phyloP scores from a whole-genome alignment of 2,329 filamentous ascomycete species.

The Ophiostoma angusticollis region DNA sequence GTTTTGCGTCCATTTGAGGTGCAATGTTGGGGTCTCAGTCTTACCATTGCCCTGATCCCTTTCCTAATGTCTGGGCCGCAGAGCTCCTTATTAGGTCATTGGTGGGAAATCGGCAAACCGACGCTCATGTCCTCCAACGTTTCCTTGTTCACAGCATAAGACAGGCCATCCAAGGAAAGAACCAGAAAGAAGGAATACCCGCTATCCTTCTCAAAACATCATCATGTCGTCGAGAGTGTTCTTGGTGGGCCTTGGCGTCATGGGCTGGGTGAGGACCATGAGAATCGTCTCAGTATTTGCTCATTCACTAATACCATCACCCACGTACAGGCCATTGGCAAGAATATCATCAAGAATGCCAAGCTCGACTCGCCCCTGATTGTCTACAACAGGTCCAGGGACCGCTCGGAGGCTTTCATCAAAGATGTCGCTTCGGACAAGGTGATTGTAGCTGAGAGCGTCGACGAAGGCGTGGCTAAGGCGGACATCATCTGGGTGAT shows the following conservation, averaged over 20 bases:
- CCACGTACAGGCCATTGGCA: slow-evolving; percentile 57
- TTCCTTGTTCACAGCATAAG: no score
- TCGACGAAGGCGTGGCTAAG: slow-evolving; percentile 51
- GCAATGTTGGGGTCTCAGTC: no score
- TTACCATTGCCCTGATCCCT: no score
- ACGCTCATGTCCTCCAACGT: no score
- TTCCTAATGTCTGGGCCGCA: no score
- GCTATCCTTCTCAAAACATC: no score
- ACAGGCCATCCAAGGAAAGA: no score
- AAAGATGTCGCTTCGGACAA: slow-evolving; percentile 47
- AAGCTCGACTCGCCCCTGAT: slow-evolving; percentile 57
- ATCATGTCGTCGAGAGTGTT: slow-evolving; percentile 49
- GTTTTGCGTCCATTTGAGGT: no score
- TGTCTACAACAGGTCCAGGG: slow-evolving; percentile 65
- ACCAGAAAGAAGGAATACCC: not conserved
- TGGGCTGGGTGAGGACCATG: slow-evolving; percentile 68
- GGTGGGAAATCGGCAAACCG: no score
- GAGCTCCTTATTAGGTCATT: no score
- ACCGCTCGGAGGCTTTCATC: slow-evolving; percentile 52
- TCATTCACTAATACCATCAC: not conserved
- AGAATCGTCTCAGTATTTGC: no score
- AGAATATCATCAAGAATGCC: slow-evolving; percentile 71
- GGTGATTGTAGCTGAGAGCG: slow-evolving; percentile 47
- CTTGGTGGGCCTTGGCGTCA: slow-evolving; percentile 79
- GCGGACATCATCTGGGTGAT: slow-evolving; percentile 76